Percentiles rank a stretch among this genome's conserved stretches.
phyloP scores from a whole-genome alignment of 257 asterid species.

The Linaria vulgaris region DNA sequence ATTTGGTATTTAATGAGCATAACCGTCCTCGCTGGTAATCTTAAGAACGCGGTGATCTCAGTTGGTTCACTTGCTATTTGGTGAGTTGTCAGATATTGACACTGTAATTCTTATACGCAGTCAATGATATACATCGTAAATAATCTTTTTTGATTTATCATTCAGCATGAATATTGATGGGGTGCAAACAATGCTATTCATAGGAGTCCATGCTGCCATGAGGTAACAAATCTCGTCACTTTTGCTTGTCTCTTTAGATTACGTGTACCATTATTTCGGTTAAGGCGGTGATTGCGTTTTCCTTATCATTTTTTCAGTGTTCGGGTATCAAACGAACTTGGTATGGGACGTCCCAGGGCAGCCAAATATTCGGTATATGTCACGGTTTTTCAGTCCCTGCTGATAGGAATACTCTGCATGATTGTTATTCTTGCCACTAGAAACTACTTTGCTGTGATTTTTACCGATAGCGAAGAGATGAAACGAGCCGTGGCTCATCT shows the following conservation, averaged over 20 bases:
- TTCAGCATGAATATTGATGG: slow-evolving; percentile 51
- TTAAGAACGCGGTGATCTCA: slow-evolving; percentile 44
- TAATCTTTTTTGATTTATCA: neutral
- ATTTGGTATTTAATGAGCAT: slow-evolving; percentile 55
- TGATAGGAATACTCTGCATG: slow-evolving; percentile 17
- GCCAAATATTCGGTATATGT: slow-evolving; percentile 17
- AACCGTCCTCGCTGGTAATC: slow-evolving; percentile 49
- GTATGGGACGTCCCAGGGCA: slow-evolving; percentile 18
- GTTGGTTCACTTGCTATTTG: slow-evolving; percentile 57
- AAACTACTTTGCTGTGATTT: slow-evolving; percentile 8
- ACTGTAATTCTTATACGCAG: no score
- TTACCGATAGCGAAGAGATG: slow-evolving; percentile 19
- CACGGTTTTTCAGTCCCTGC: slow-evolving; percentile 16
- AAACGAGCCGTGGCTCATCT: slow-evolving; percentile 18
- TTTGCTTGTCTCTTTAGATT: no score
- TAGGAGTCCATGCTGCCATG: slow-evolving; percentile 60
- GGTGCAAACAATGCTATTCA: slow-evolving; percentile 48
- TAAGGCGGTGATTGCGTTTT: no score
- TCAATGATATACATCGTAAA: neutral
- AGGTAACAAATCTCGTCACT: slow-evolving; percentile 29
- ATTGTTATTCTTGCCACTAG: slow-evolving; percentile 1
- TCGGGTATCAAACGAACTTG: slow-evolving; percentile 16
- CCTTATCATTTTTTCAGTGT: neutral
- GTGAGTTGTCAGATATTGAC: slow-evolving; percentile 23
- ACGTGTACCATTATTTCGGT: no score